Evolutionary conservation across 441 rosid genomes (phyloP).

Genomic region (Flueggea neowawraea): DNA sequence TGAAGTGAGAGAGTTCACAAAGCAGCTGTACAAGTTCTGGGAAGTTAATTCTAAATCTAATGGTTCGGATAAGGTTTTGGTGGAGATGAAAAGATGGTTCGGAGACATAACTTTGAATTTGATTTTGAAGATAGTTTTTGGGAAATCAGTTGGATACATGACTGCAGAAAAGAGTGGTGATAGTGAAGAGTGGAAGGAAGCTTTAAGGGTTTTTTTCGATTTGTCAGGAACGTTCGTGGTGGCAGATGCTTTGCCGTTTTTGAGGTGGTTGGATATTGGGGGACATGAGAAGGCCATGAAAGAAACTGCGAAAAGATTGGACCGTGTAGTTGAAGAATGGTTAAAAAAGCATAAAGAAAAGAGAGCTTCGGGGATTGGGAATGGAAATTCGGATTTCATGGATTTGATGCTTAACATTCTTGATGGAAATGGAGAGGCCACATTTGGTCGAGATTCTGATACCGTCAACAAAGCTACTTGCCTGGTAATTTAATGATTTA

Average conservation of each 20-base stretch:
- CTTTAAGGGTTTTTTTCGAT: conserved; percentile 17
- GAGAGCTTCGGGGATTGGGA: conserved; percentile 3
- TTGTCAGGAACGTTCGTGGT: conserved; percentile 24
- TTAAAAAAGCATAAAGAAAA: conserved; percentile 29
- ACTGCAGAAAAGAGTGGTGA: conserved; percentile 7
- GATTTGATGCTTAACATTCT: conserved; percentile 22
- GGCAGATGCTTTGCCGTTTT: conserved; percentile 35
- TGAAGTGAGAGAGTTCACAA: conserved; percentile 2
- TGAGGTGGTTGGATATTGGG: conserved; percentile 42
- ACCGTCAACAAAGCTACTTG: conserved; percentile 31
- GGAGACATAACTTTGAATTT: conserved; percentile 25
- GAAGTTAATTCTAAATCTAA: neutral
- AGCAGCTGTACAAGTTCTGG: conserved; percentile 4
- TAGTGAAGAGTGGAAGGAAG: conserved; percentile 3
- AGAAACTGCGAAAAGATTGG: conserved; percentile 24
- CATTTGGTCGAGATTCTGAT: conserved; percentile 23
- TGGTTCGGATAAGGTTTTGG: conserved; percentile 2
- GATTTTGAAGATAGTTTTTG: conserved; percentile 31
- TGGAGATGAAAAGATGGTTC: conserved; percentile 43
- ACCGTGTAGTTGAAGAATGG: conserved; percentile 26
- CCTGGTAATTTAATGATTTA: conserved; percentile 29
- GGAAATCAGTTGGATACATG: conserved; percentile 23
- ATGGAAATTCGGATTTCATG: conserved; percentile 38
- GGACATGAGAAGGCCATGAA: conserved; percentile 35
- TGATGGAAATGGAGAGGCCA: conserved; percentile 3